Conservation (phyloP, 768 basidiomycete genomes). For the Xerocomellus chrysenteron region DNA sequence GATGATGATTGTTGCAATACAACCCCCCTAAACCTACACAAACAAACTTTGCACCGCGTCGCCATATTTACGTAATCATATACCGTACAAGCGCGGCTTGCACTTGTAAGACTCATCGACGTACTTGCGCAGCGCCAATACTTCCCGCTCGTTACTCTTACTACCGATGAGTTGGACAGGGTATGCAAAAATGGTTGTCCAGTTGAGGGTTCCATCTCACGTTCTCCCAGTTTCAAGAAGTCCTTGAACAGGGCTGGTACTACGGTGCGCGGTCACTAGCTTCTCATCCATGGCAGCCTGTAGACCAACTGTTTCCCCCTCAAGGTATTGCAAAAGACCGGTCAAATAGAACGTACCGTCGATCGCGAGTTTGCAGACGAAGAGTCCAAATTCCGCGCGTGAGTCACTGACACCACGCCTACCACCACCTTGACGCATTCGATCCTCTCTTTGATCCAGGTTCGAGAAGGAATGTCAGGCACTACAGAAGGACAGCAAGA, state of each 20-base stretch:
- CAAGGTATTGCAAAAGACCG: slow-evolving; percentile 95
- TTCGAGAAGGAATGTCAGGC: slow-evolving; percentile 95
- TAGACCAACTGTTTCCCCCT: slow-evolving; percentile 6
- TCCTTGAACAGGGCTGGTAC: slow-evolving; percentile 89
- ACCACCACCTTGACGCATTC: slow-evolving; percentile 1
- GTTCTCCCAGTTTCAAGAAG: slow-evolving; percentile 77
- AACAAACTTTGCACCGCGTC: no score
- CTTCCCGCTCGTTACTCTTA: neutral
- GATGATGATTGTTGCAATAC: no score
- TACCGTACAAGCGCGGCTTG: neutral
- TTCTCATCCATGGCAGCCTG: neutral
- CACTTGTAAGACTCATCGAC: neutral
- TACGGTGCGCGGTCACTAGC: slow-evolving; percentile 52
- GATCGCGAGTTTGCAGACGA: slow-evolving; percentile 93
- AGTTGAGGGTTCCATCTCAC: neutral
- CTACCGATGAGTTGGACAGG: slow-evolving; percentile 55
- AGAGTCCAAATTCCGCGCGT: slow-evolving; percentile 89
- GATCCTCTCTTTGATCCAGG: slow-evolving; percentile 38
- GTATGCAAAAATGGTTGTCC: slow-evolving; percentile 26
- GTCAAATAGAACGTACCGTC: slow-evolving; percentile 94
- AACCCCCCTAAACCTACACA: no score
- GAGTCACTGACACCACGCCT: slow-evolving; percentile 28
- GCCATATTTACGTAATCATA: slow-evolving; percentile 18
- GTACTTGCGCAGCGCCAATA: neutral
- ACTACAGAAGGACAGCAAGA: slow-evolving; percentile 94